phyloP scores from a whole-genome alignment of 805 yeast genomes.

The Candida chauliodis region DNA sequence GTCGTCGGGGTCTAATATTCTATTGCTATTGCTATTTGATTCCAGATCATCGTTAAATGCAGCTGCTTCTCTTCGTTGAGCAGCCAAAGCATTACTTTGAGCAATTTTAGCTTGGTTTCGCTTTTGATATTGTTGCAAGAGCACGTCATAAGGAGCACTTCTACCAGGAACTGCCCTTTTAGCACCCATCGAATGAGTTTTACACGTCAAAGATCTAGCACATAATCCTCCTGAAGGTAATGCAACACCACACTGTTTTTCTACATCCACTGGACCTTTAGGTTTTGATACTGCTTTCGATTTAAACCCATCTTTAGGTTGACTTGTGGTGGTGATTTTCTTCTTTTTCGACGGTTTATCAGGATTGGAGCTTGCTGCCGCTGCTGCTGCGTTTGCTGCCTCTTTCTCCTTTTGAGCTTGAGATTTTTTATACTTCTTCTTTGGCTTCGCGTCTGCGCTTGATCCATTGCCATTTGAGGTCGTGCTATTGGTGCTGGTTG shows the following conservation, averaged over 20 bases:
- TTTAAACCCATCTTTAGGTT: constrained; percentile 14
- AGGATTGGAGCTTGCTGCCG: constrained; percentile 12
- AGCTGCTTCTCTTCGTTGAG: constrained; percentile 69
- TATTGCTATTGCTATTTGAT: constrained; percentile 29
- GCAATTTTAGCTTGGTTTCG: constrained; percentile 89
- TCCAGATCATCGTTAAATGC: constrained; percentile 28
- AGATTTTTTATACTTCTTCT: constrained; percentile 42
- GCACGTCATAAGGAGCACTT: constrained; percentile 84
- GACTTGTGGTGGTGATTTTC: constrained; percentile 29
- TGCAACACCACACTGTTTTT: constrained; percentile 93
- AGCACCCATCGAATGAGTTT: constrained; percentile 98
- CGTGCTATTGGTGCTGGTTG: constrained; percentile 1
- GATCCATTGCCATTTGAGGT: constrained; percentile 3
- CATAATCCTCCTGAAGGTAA: constrained; percentile 93
- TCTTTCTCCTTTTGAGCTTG: constrained; percentile 44
- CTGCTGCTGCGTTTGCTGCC: constrained; percentile 44
- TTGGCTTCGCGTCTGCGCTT: constrained; percentile 21
- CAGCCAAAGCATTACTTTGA: constrained; percentile 75
- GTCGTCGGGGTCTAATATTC: constrained; percentile 77
- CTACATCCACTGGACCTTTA: constrained; percentile 85
- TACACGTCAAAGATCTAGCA: constrained; percentile 94
- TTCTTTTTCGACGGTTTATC: constrained; percentile 2
- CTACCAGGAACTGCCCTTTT: constrained; percentile 93
- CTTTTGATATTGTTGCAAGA: constrained; percentile 86
- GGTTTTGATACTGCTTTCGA: constrained; percentile 49